A percentile compares a stretch with the other conserved stretches of the same genome.
phyloP scores from a whole-genome alignment of 1,139 yeast genomes.

The Debaryomyces subglobosus region DNA sequence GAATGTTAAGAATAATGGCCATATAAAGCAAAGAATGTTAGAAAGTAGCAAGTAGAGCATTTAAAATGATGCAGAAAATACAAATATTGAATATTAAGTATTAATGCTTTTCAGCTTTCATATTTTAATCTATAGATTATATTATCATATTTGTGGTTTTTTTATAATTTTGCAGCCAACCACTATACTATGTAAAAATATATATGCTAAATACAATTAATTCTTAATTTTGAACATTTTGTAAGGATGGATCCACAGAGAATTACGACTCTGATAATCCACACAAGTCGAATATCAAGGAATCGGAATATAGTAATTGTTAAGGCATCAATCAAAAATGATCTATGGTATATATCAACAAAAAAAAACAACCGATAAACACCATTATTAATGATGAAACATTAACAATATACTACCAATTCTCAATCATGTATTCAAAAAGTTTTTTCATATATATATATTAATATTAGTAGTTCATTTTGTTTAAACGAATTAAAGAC shows the following conservation, averaged over 20 bases:
- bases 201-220: background rate
- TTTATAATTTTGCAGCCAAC: background rate
- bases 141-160: background rate
- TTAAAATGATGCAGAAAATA: background rate
- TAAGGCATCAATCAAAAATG: too few relatives aligned
- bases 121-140: background rate
- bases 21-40: slow-evolving; percentile 14
- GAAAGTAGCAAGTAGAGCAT: background rate
- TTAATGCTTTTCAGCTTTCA: background rate
- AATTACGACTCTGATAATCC: too few relatives aligned
- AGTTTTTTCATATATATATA: background rate
- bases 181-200: background rate
- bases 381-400: background rate
- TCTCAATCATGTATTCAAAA: background rate
- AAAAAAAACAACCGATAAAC: background rate
- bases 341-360: too few relatives aligned
- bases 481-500: background rate
- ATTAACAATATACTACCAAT: background rate
- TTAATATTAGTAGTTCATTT: background rate
- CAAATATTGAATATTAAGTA: background rate
- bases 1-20: slow-evolving; percentile 21
- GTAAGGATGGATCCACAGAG: background rate
- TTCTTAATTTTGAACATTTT: background rate
- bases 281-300: too few relatives aligned
- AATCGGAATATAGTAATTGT: too few relatives aligned